Conservation (phyloP, 2,329 filamentous ascomycete genomes). For the Fusarium oligoseptatum region DNA sequence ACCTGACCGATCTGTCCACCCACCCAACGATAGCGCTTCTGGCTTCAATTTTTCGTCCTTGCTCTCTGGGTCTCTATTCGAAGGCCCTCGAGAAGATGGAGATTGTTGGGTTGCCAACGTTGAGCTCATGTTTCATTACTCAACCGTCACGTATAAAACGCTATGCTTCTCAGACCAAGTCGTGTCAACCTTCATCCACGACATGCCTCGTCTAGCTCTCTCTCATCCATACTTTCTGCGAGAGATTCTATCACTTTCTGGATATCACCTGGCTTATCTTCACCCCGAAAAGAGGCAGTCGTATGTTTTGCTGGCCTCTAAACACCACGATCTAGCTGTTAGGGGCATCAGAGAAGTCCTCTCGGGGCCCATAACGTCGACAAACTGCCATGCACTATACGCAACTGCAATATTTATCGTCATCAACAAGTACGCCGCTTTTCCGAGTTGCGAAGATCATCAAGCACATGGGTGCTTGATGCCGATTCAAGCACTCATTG, state of each 20-base stretch:
- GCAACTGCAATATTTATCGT: constrained; percentile 22
- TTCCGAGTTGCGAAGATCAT: constrained; percentile 30
- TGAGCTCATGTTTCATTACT: constrained; percentile 39
- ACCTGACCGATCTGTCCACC: constrained; percentile 9
- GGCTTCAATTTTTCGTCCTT: constrained; percentile 15
- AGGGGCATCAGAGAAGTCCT: constrained; percentile 29
- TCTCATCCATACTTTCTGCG: constrained; percentile 33
- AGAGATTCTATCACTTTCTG: constrained; percentile 33
- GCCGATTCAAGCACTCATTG: constrained; percentile 21
- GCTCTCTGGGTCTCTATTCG: constrained; percentile 14
- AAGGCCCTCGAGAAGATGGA: constrained; percentile 3
- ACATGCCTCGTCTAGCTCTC: constrained; percentile 29
- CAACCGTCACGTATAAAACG: constrained; percentile 34
- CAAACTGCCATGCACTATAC: constrained; percentile 34
- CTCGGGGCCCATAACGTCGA: neutral
- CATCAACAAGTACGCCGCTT: constrained; percentile 34
- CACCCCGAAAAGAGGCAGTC: constrained; percentile 18
- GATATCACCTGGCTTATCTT: constrained; percentile 31
- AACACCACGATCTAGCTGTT: constrained; percentile 32
- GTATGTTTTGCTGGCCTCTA: constrained; percentile 25
- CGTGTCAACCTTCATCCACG: constrained; percentile 18
- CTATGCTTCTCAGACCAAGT: constrained; percentile 25
- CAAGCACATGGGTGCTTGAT: constrained; percentile 3
- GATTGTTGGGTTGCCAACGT: constrained; percentile 27
- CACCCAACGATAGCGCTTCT: constrained; percentile 5